phyloP scores from a whole-genome alignment of 1,139 yeast genomes.

The Entelexis paramagnoliae region DNA sequence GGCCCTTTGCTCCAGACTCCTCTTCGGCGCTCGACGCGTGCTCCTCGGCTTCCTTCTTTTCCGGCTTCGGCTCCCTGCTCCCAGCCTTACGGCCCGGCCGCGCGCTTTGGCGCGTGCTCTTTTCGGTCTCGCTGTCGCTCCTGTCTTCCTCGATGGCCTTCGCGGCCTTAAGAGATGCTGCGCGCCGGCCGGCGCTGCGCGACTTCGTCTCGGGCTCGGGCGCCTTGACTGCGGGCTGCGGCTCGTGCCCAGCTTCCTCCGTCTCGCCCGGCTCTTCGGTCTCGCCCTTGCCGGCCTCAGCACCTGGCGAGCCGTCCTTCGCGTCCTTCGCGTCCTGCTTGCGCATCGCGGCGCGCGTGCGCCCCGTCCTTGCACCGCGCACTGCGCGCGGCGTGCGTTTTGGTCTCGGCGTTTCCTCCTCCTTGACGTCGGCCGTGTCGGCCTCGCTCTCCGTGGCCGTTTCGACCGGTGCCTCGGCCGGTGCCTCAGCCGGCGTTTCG shows the following conservation, averaged over 20 bases:
- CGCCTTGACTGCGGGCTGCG: not conserved
- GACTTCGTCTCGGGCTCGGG: not conserved
- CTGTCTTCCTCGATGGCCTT: conserved; percentile 4
- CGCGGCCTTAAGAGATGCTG: conserved; percentile 1
- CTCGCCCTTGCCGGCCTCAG: not conserved
- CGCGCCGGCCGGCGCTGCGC: not conserved
- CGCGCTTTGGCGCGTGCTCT: not conserved
- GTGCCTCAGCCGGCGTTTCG: too few species aligned
- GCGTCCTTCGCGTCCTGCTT: not conserved
- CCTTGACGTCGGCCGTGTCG: not conserved
- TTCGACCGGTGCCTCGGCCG: not conserved
- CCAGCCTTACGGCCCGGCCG: not conserved
- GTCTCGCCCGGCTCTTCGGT: not conserved
- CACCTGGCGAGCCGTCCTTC: not conserved
- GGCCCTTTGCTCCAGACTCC: not conserved
- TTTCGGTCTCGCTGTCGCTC: conserved; percentile 1
- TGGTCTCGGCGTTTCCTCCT: not conserved
- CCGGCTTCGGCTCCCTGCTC: not conserved
- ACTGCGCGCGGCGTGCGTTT: not conserved
- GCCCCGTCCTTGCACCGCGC: not conserved
- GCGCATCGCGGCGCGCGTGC: not conserved
- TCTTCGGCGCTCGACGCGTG: not conserved
- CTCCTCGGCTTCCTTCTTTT: not conserved
- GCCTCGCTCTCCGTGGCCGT: not conserved
- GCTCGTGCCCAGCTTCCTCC: not conserved